Evolutionary conservation across 257 asterid species (phyloP), one percentile per base, ranked within the genome.

Genomic region (Solanum ossicruentum): DNA sequence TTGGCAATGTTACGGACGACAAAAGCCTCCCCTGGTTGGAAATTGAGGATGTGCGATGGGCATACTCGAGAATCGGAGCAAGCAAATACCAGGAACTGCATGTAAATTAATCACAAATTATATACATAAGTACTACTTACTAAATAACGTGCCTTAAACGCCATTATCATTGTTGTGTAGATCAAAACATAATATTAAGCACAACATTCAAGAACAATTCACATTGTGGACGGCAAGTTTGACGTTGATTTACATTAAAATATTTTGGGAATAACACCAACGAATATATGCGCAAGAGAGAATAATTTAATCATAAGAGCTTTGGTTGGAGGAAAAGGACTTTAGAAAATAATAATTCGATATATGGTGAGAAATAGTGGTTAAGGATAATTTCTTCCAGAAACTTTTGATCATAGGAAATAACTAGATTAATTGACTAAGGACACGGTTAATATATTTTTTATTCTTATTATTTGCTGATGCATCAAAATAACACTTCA

Each of bases 1-100:
- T 88, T 91, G 26, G 93, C 92, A 15, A 91, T 89, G 85, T 91
- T 91, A 39, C 93, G 88, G 63, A 91, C 91, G 21, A 89, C 81
- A 81, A 91, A 91, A 12, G 92, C 93, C 39, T 91, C 93, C 43
- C 93, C 93, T 3, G 93, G 92, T 80, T 89, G 89, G 67, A 91
- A 89, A 69, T 91, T 88, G 65, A 91, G 93, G 21, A 91, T 60
- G 66, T 88, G 91, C 1, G 93, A 91, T 8, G 93, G 93, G 52
- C 93, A 91, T 2, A 91, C 93, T 21, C 92, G 85, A 3, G 93
- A 91, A 84, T 91, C 93, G 2, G 89, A 88, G 65, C 93, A 91
- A 4, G 93, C 92, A 45, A 91, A 91, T 36, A 91, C 91, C 91
- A 91, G 57, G 60, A 89, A 91, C 93, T 91, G 86, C 85, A 56